These are phyloP conservation scores for Filobasidium floriforme DNA, from an alignment of 768 basidiomycete species.

Conservation along the genomic window DNA sequence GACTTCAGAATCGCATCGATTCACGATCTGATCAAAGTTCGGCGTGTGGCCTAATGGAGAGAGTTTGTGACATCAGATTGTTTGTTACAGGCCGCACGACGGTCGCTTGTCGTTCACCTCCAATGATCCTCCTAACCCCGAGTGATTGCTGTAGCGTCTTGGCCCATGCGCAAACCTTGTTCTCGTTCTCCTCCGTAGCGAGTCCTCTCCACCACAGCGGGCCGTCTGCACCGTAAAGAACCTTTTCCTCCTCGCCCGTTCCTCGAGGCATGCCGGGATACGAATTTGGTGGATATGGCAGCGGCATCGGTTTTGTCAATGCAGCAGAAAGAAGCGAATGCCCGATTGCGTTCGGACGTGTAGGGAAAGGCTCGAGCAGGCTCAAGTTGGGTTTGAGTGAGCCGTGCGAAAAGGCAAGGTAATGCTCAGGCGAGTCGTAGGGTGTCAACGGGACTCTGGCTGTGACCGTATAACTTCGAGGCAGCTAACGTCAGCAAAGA, in stretches of 20 bases:
- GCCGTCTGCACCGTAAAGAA: slow-evolving; percentile 67
- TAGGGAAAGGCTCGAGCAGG: slow-evolving; percentile 71
- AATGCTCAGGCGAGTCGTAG: slow-evolving; percentile 49
- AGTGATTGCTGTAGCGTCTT: slow-evolving; percentile 63
- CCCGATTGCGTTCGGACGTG: slow-evolving; percentile 69
- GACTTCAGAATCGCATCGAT: slow-evolving; percentile 81
- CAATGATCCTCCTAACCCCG: slow-evolving; percentile 77
- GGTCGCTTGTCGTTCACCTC: slow-evolving; percentile 23
- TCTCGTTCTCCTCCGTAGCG: slow-evolving; percentile 65
- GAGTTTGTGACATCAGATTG: background rate
- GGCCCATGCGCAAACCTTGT: slow-evolving; percentile 61
- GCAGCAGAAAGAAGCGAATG: slow-evolving; percentile 62
- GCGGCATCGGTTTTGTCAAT: slow-evolving; percentile 61
- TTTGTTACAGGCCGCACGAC: slow-evolving; percentile 1
- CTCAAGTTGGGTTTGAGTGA: slow-evolving; percentile 67
- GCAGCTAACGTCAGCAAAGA: background rate
- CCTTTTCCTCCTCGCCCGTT: slow-evolving; percentile 59
- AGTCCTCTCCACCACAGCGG: slow-evolving; percentile 94
- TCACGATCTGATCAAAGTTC: slow-evolving; percentile 75
- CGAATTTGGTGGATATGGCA: slow-evolving; percentile 70
- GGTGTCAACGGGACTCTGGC: slow-evolving; percentile 51
- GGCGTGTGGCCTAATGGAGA: slow-evolving; percentile 69
- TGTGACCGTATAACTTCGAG: slow-evolving; percentile 36
- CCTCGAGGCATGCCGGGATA: slow-evolving; percentile 58
- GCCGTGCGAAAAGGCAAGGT: slow-evolving; percentile 86